Percentiles rank a stretch among this genome's conserved stretches.
Conservation (phyloP, 495 filamentous ascomycete genomes). For the Tuber melanosporum region DNA sequence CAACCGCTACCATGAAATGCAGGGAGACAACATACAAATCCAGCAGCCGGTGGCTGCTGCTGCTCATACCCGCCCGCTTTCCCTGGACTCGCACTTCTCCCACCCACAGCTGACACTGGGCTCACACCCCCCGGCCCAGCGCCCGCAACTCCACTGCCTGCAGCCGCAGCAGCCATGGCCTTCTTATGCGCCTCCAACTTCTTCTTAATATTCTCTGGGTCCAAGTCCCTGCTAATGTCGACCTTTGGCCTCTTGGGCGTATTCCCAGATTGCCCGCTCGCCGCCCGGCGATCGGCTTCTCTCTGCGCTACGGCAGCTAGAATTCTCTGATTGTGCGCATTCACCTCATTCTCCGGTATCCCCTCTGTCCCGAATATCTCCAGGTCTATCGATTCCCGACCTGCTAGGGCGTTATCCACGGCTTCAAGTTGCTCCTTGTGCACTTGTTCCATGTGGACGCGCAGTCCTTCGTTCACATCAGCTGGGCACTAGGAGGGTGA, state of each 20-base stretch:
- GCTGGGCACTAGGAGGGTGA: conserved; percentile 30
- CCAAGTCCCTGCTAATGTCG: conserved; percentile 48
- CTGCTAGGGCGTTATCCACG: conserved; percentile 86
- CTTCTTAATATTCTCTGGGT: conserved; percentile 70
- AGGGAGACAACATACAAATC: conserved; percentile 16
- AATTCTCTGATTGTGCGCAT: conserved; percentile 77
- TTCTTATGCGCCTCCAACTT: conserved; percentile 69
- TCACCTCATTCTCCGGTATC: conserved; percentile 76
- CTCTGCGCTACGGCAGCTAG: conserved; percentile 73
- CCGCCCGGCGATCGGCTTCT: conserved; percentile 71
- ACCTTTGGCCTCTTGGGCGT: conserved; percentile 77
- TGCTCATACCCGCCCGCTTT: conserved; percentile 30
- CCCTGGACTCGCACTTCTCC: conserved; percentile 37
- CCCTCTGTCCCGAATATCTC: conserved; percentile 99
- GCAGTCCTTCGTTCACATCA: conserved; percentile 57
- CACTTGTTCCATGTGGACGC: conserved; percentile 95
- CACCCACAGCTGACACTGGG: conserved; percentile 9
- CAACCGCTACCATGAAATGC: background rate
- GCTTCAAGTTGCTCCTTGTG: conserved; percentile 82
- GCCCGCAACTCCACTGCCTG: conserved; percentile 17
- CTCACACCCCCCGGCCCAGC: conserved; percentile 26
- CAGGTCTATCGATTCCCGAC: conserved; percentile 72
- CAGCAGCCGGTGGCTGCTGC: conserved; percentile 36
- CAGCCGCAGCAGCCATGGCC: conserved; percentile 33
- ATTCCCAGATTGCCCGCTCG: conserved; percentile 73